phyloP scores from a whole-genome alignment of 257 asterid species.

The Plantago major region DNA sequence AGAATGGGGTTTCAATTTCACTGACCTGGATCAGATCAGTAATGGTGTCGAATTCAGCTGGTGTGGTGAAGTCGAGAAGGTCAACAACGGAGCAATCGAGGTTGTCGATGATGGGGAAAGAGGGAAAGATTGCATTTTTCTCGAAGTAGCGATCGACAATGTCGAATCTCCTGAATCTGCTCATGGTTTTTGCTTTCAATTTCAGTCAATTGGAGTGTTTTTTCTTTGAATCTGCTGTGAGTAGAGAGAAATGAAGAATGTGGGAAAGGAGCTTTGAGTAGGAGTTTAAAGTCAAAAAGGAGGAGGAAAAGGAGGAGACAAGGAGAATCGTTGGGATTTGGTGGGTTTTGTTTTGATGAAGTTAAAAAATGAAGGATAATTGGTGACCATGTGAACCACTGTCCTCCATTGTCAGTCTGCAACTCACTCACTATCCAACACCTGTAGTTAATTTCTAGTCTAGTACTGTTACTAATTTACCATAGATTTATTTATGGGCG shows the following conservation, averaged over 20 bases:
- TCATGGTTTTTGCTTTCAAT: conserved; percentile 31
- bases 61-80: conserved; percentile 30
- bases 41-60: conserved; percentile 40
- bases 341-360: background rate
- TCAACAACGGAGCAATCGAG: conserved; percentile 26
- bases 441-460: no score
- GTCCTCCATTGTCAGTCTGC: conserved; percentile 6
- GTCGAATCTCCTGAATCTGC: conserved; percentile 55
- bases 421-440: background rate
- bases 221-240: no score
- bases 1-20: conserved; percentile 29
- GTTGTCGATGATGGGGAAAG: conserved; percentile 27
- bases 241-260: background rate
- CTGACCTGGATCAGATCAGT: conserved; percentile 80
- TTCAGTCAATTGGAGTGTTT: background rate
- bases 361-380: background rate
- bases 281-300: background rate
- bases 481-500: no score
- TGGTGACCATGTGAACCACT: background rate
- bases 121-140: conserved; percentile 25
- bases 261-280: background rate
- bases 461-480: background rate
- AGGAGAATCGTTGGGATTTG: background rate
- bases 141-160: conserved; percentile 38
- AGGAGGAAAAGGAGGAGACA: background rate